Conservation (phyloP, 192 early-diverging fungal species). For the Coemansia sp. region DNA sequence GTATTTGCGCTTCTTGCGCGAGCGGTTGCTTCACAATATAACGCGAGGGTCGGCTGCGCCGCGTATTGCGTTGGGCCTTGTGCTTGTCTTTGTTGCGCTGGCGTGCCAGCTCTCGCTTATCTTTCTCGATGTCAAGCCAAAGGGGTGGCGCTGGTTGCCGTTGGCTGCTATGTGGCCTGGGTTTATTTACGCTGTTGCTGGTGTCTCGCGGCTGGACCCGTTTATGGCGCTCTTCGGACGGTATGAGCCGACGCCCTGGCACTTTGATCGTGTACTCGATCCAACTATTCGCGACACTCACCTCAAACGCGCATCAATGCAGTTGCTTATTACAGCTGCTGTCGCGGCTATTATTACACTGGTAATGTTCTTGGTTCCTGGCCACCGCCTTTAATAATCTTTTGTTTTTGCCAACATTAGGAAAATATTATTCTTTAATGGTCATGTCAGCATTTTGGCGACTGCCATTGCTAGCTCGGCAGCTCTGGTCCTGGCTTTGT, state of each 20-base stretch:
- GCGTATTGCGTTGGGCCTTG: constrained; percentile 47
- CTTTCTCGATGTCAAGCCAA: constrained; percentile 51
- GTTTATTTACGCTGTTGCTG: constrained; percentile 37
- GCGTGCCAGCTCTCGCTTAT: constrained; percentile 47
- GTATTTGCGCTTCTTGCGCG: constrained; percentile 52
- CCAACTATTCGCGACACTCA: constrained; percentile 36
- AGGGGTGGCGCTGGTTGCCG: constrained; percentile 57
- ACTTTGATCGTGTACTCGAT: constrained; percentile 36
- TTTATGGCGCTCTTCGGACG: constrained; percentile 42
- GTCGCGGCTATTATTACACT: constrained; percentile 40
- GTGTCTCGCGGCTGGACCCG: constrained; percentile 48
- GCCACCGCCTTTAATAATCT: constrained; percentile 39
- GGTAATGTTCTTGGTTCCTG: constrained; percentile 50
- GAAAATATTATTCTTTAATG: background rate
- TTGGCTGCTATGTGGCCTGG: constrained; percentile 49
- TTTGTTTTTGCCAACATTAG: too few species aligned
- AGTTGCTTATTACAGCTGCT: constrained; percentile 25
- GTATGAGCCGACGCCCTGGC: constrained; percentile 46
- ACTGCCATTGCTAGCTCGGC: constrained; percentile 52
- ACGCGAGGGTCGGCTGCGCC: constrained; percentile 49
- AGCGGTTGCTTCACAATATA: constrained; percentile 51
- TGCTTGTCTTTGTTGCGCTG: constrained; percentile 49
- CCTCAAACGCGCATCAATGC: constrained; percentile 40
- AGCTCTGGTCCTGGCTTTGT: constrained; percentile 34
- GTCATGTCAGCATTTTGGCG: constrained; percentile 10